phyloP scores from a whole-genome alignment of 108 stramenopile genomes.

The Cyclotella sp. region DNA sequence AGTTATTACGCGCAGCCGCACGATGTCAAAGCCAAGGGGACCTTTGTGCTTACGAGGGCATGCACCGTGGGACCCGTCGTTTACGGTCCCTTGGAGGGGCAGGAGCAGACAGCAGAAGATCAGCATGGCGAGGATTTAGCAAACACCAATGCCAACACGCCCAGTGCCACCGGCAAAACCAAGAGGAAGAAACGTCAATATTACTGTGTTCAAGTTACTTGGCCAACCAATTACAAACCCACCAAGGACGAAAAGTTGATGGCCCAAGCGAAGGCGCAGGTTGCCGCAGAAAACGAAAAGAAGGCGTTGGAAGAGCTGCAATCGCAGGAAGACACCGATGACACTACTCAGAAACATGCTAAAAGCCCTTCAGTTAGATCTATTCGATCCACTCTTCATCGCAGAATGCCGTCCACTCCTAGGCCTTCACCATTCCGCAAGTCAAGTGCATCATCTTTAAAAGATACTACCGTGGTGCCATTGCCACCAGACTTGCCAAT shows the following conservation, averaged over 20 bases:
- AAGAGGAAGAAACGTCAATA: constrained; percentile 47
- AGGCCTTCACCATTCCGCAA: constrained; percentile 25
- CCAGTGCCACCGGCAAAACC: constrained; percentile 24
- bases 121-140: neutral
- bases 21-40: constrained; percentile 59
- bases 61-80: constrained; percentile 50
- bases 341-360: neutral
- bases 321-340: neutral
- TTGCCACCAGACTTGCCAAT: neutral
- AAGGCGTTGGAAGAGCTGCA: constrained; percentile 36
- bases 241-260: constrained; percentile 39
- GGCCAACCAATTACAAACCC: constrained; percentile 46
- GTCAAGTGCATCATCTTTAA: constrained; percentile 4
- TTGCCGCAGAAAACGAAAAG: constrained; percentile 51
- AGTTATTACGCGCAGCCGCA: constrained; percentile 46
- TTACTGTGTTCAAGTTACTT: constrained; percentile 47
- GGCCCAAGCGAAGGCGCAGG: constrained; percentile 48
- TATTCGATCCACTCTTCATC: constrained; percentile 17
- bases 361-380: constrained; percentile 28
- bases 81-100: constrained; percentile 34
- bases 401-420: constrained; percentile 19
- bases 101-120: neutral
- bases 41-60: constrained; percentile 43
- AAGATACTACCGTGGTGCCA: neutral
- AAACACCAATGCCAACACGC: neutral